phyloP scores from a whole-genome alignment of 768 basidiomycete species.

The Calocybe gangraenosa region DNA sequence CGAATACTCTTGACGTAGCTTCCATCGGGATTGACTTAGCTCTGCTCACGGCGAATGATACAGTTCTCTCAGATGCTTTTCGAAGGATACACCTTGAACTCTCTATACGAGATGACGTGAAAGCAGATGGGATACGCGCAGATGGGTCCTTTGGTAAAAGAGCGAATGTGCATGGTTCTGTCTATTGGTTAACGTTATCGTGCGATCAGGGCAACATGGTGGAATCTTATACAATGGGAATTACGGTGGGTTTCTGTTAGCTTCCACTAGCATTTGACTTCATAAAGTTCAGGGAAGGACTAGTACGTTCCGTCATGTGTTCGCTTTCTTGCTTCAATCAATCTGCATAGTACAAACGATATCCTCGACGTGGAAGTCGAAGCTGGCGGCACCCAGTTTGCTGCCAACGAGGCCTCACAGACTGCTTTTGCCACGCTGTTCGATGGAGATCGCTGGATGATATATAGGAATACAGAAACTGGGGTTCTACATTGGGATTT shows the following conservation, averaged over 20 bases:
- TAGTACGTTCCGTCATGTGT: conserved; percentile 25
- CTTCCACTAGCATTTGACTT: not conserved
- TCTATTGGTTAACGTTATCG: not conserved
- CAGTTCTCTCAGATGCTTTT: conserved; percentile 47
- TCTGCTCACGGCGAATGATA: conserved; percentile 37
- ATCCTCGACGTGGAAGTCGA: conserved; percentile 58
- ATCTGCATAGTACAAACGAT: conserved; percentile 45
- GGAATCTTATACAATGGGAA: conserved; percentile 73
- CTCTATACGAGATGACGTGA: conserved; percentile 37
- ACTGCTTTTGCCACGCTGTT: conserved; percentile 53
- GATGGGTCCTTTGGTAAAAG: conserved; percentile 44
- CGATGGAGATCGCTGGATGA: conserved; percentile 67
- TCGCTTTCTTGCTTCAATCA: not conserved
- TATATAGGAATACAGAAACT: conserved; percentile 54
- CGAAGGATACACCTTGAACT: conserved; percentile 49
- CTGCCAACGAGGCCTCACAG: conserved; percentile 37
- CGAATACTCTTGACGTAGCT: conserved; percentile 63
- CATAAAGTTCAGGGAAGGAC: conserved; percentile 23
- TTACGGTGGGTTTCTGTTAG: conserved; percentile 38
- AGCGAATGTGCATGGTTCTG: not conserved
- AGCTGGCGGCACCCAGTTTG: conserved; percentile 55
- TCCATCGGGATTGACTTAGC: conserved; percentile 54
- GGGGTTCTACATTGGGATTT: conserved; percentile 67
- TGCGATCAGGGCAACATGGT: conserved; percentile 45
- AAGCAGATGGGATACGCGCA: conserved; percentile 57